Base-by-base conservation (phyloP, 257 asterid genomes). In the Linaria vulgaris region DNA sequence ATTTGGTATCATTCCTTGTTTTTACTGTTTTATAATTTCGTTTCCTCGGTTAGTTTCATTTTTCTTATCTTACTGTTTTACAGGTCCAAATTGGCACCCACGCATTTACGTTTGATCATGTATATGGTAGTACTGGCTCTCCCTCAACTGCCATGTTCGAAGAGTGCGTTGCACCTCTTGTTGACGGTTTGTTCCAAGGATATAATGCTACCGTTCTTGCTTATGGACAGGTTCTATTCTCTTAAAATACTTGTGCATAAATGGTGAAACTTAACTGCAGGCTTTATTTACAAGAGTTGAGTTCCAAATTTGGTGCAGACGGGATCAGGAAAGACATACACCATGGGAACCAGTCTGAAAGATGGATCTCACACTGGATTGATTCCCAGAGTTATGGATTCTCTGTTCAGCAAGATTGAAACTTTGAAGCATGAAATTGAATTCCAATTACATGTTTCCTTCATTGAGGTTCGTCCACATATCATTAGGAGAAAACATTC, bases 151-250 rank as follows among this genome's bases (percentile, higher is more conserved):
- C 84, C 66, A 94, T 94, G 99, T 94, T 83, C 59, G 92, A 88
- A 39, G 99, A 94, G 79, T 94, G 99, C 31, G 95, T 90, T 71
- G 82, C 96, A 37, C 96, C 97, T 65, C 78, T 90, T 47, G 97
- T 94, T 34, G 99, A 94, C 69, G 96, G 99, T 55, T 76, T 94
- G 78, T 90, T 94, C 74, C 97, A 94, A 82, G 99, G 99, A 67
- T 94, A 90, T 59, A 94, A 94, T 79, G 99, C 97, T 11, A 94
- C 99, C 46, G 99, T 94, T 77, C 88, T 94, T 61, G 99, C 99
- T 61, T 94, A 94, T 48, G 99, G 99, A 13, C 99, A 94, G 96
- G 99, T 94, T 31, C 65, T 47, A 16, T 20, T 50, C 47, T 37
- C 8, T 7, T 20, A 60, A 17, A 57, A 50, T 5, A 34, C 23